Base-by-base conservation (phyloP, 176 grass and related monocot genomes). In the Oryza officinalis region DNA sequence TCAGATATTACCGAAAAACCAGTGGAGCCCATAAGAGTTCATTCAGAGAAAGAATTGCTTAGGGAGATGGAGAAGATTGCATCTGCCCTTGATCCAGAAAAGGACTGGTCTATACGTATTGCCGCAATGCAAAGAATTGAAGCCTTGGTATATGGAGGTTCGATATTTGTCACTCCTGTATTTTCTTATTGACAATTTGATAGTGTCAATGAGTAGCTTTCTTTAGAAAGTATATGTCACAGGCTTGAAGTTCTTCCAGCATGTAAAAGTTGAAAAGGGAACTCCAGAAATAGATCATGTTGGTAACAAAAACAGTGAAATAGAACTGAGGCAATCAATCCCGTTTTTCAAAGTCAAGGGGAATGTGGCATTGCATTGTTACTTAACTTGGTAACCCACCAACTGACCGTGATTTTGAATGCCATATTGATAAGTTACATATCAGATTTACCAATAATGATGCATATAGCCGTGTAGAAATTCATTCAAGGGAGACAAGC, bases 81-180 rank as follows among this genome's bases (percentile, higher is more conserved):
- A 69, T 79, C 80, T 72, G 78, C 83, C 72, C 91, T 96, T 75
- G 85, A 85, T 44, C 94, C 94, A 80, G 94, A 96, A 66, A 96
- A 96, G 77, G 94, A 96, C 84, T 96, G 94, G 94, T 89, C 90
- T 44, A 64, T 89, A 75, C 82, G 94, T 75, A 96, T 96, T 67
- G 86, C 88, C 79, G 90, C 90, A 45, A 81, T 95, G 83, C 93
- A 95, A 86, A 92, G 90, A 86, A 81, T 92, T 33, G 93, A 95
- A 95, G 90, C 88, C 67, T 83, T 95, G 35, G 76, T 95, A 8
- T 90, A 80, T 54, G 93, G 93, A 95, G 93, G 93, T 95, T 65
- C 2, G 28, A 18, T 83, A 12, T 72, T 74, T 74, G 12, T 80
- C 4, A 74, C 35, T 86, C 22, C 23, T 61, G 52, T 69, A 67